Base-by-base conservation (phyloP, 306 rosid species). In the Trichosanthes truncata region DNA sequence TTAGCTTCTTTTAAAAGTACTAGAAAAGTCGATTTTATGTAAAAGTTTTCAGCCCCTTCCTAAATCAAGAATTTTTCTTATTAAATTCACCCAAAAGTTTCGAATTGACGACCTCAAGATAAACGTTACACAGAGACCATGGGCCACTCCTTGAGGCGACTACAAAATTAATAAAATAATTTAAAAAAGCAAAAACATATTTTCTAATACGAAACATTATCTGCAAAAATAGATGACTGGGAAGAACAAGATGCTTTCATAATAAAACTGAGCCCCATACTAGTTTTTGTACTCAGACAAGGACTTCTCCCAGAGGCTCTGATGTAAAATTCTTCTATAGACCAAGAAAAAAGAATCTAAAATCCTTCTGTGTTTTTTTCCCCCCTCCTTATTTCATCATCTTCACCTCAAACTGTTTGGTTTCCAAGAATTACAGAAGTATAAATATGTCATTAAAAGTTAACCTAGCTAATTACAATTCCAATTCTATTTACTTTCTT, bases 401-500 rank as follows among this genome's bases (percentile, higher is more conserved):
- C 69, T 14, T 31, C 21, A 31, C 20, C 33, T 69, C 57, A 46
- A 46, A 72, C 57, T 45, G 77, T 46, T 71, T 43, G 76, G n/a
- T 45, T 12, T 43, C 76, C 76, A 71, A 71, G 76, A 71, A 71
- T 43, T n/a, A 45, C 6, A 45, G 25, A 21, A 43, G 3, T 25
- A 72, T 25, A 20, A 23, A 69, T n/a, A 69, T n/a, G 75, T 21
- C 9, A n/a, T n/a, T 9, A 41, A 41, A 23, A 41, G 11, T n/a
- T 66, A 67, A 67, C 18, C 48, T 67, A 15, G 23, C 49, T 76
- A 76, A 55, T 76, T 36, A 35, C 9, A 43, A 21, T 57, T 38
- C 68, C 20, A 33, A 36, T 59, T 57, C 81, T 78, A 29, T 78
- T 65, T 46, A 59, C 61, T 61, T 46, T 46, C 75, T 60, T 92